Evolutionary conservation across 176 grass and related monocot genomes (phyloP).

Genomic region (Triticum aestivum): IWGSC_CS_RefSeq_v2.1 NC_057814.1:512254509-512255008

Average conservation of each 20-base stretch:
- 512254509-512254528: not conserved
- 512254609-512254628: constrained; percentile 25
- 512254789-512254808: constrained; percentile 43
- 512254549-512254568: constrained; percentile 30
- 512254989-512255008: not conserved
- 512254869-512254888: not conserved
- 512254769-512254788: constrained; percentile 31
- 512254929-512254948: not conserved
- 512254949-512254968: not conserved
- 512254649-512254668: not conserved
- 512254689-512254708: constrained; percentile 28
- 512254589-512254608: constrained; percentile 24
- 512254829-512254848: not conserved
- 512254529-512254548: constrained; percentile 26
- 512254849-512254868: not conserved
- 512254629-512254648: constrained; percentile 11
- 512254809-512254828: not conserved
- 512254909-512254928: not conserved
- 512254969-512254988: not conserved
- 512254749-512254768: constrained; percentile 36
- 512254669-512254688: not conserved
- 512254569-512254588: constrained; percentile 32
- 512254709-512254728: not conserved
- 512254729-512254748: not conserved
- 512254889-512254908: not conserved